Conservation (phyloP, 1,284 basidiomycete genomes). For the Salmacisia buchloeana region DNA sequence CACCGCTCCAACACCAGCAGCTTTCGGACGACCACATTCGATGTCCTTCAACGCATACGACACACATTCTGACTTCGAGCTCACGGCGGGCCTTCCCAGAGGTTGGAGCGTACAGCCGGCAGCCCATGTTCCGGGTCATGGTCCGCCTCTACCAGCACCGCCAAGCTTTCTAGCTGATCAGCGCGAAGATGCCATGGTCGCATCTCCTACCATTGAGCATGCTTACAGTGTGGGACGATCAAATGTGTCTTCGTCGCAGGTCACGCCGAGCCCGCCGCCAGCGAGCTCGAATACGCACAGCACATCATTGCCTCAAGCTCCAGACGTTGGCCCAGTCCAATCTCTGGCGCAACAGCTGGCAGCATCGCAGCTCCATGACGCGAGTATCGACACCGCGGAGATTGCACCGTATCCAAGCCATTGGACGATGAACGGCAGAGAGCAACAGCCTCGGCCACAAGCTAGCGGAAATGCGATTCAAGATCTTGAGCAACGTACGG, state of each 20-base stretch:
- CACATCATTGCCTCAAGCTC: neutral
- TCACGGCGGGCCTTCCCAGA: too few relatives aligned
- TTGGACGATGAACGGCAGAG: too few relatives aligned
- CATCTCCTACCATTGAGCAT: neutral
- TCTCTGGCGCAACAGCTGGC: neutral
- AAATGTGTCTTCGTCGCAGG: too few relatives aligned
- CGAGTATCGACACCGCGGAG: neutral
- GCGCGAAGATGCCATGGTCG: neutral
- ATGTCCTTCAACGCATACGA: too few relatives aligned
- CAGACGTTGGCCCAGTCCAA: neutral
- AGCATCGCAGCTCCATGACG: neutral
- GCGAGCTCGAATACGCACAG: neutral
- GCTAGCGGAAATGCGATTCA: neutral
- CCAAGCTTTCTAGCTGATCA: neutral
- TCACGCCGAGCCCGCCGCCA: neutral
- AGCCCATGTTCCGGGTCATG: too few relatives aligned
- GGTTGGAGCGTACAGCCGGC: too few relatives aligned
- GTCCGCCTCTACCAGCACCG: neutral
- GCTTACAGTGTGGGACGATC: too few relatives aligned
- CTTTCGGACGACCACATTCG: too few relatives aligned
- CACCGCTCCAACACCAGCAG: too few relatives aligned
- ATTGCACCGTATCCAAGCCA: constrained; percentile 2
- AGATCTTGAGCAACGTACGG: neutral
- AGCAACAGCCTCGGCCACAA: too few relatives aligned
- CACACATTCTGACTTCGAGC: too few relatives aligned